phyloP scores from a whole-genome alignment of 2,329 filamentous ascomycete species.

The Beauveria varroae region DNA sequence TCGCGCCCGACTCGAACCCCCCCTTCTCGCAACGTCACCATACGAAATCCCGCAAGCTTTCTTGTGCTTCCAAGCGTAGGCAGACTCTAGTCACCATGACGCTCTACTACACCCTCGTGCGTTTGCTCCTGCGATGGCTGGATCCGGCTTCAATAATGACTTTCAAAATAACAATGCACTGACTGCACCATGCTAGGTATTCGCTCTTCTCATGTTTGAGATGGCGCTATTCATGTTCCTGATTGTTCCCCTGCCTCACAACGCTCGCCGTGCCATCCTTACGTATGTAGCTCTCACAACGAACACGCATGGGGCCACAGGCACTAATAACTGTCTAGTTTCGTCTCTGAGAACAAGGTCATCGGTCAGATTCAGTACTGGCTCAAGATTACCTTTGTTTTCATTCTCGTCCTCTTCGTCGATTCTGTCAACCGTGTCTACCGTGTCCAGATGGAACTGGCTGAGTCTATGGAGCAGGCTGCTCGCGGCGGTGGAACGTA shows the following conservation, averaged over 20 bases:
- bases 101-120: conserved; percentile 50
- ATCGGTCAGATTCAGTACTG: conserved; percentile 95
- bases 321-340: conserved; percentile 40
- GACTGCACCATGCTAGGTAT: conserved; percentile 51
- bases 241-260: conserved; percentile 83
- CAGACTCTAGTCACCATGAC: conserved; percentile 38
- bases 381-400: conserved; percentile 98
- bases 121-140: conserved; percentile 15
- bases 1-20: not conserved
- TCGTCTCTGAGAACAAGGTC: conserved; percentile 81
- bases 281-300: conserved; percentile 36
- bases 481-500: conserved; percentile 38
- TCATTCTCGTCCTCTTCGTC: conserved; percentile 95
- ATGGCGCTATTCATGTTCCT: conserved; percentile 75
- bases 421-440: conserved; percentile 96
- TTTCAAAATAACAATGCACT: conserved; percentile 14
- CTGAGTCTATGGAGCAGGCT: conserved; percentile 56
- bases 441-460: conserved; percentile 85
- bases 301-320: conserved; percentile 8
- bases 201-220: conserved; percentile 73
- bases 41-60: not conserved
- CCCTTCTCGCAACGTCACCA: not conserved
- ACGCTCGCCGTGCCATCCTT: conserved; percentile 77
- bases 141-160: not conserved
- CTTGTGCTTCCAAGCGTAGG: not conserved